Evolutionary conservation across 139 green algal species (phyloP).

Genomic region (Auxenochlorella pyrenoidosa): DNA sequence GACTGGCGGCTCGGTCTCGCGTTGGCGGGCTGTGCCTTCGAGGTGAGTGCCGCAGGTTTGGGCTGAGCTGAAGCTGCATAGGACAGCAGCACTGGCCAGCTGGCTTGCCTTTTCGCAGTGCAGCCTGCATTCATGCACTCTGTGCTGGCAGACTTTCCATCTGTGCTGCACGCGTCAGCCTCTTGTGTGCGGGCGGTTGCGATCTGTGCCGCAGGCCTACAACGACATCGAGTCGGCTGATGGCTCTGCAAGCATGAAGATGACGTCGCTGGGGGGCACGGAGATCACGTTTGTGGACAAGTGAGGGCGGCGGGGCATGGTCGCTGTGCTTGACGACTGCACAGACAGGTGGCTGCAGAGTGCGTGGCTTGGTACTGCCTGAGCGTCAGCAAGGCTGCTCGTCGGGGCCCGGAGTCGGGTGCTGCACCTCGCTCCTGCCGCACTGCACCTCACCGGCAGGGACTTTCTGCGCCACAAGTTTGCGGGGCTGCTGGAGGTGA

Average conservation of each 20-base stretch:
- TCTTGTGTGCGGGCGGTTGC: too few relatives aligned
- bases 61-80: too few relatives aligned
- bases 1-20: slow-evolving; percentile 31
- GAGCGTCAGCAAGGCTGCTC: too few relatives aligned
- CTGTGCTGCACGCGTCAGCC: neutral
- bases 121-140: too few relatives aligned
- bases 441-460: neutral
- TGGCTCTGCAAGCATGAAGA: neutral
- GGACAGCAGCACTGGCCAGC: too few relatives aligned
- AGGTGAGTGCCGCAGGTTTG: neutral
- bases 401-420: neutral
- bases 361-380: neutral
- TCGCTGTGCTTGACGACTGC: neutral
- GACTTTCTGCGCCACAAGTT: slow-evolving; percentile 21
- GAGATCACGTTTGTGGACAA: slow-evolving; percentile 16
- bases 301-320: neutral
- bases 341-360: neutral
- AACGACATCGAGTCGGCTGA: slow-evolving; percentile 1
- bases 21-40: slow-evolving; percentile 34
- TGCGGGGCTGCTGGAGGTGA: slow-evolving; percentile 20
- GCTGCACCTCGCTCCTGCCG: neutral
- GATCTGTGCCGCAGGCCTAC: neutral
- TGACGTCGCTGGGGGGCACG: slow-evolving; percentile 6
- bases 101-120: too few relatives aligned
- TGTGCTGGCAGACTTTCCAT: neutral